Evolutionary conservation across 192 early-diverging fungal species (phyloP).

Genomic region (Umbelopsis vinacea): DNA sequence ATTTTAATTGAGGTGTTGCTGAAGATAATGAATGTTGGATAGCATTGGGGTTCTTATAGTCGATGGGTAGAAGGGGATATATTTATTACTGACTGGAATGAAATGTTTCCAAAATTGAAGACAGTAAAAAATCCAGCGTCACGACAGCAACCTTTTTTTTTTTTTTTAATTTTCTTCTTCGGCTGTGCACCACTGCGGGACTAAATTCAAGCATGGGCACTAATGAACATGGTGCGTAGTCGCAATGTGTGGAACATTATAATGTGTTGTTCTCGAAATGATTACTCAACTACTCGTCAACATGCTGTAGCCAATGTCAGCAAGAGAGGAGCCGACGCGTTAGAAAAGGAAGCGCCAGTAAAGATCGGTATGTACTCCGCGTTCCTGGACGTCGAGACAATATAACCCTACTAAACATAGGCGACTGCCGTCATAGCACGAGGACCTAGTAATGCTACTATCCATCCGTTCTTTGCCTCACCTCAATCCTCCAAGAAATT

Average conservation of each 20-base stretch:
- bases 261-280: neutral
- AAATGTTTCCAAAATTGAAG: neutral
- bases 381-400: neutral
- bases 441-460: neutral
- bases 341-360: neutral
- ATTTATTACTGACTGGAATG: neutral
- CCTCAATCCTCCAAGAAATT: slow-evolving; percentile 5
- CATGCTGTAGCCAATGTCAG: neutral
- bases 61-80: neutral
- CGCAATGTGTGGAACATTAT: neutral
- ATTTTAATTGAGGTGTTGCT: neutral
- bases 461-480: slow-evolving; percentile 10
- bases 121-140: neutral
- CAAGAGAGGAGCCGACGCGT: neutral
- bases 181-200: neutral
- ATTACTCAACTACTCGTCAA: neutral
- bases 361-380: slow-evolving; percentile 22
- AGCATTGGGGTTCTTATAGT: neutral
- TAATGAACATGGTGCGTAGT: neutral
- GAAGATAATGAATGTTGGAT: neutral
- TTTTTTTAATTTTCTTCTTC: neutral
- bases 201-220: neutral
- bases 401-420: neutral
- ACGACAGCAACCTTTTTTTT: neutral
- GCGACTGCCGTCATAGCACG: neutral